Evolutionary conservation across 73 alveolate genomes (phyloP), one percentile per base, ranked within the genome.

Genomic region (Paramecium bursaria): DNA sequence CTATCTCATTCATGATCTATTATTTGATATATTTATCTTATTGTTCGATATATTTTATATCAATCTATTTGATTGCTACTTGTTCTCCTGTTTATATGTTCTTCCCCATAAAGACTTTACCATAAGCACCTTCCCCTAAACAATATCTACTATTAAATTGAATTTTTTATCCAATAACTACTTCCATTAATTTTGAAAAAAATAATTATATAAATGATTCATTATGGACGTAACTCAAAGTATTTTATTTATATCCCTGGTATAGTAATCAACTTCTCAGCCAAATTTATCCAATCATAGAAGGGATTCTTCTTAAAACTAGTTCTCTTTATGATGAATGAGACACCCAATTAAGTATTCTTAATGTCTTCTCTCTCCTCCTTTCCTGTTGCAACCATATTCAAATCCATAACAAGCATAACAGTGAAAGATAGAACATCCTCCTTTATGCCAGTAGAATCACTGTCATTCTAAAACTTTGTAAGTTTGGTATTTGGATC

Each of bases 91-190:
- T 67, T 19, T 17, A 25, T 15, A 57, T 67, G 19, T 67, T 57
- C 21, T 31, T 25, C 9, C 82, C 82, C n/a, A 35, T 4, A 10
- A 67, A 67, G 13, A 67, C 82, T 67, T 67, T 67, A 6, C 82
- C 82, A 67, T 67, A 67, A 21, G 82, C 82, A 35, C 82, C 82
- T 14, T 67, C 82, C 21, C 82, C 82, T 4, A 67, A 22, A 67
- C 82, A 67, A 19, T 25, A 67, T 0, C 82, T 42, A 35, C 60
- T 39, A 42, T 67, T 67, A 14, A 35, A 67, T 67, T 31, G 27
- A 67, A 67, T n/a, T n/a, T n/a, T n/a, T n/a, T n/a, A n/a, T n/a
- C n/a, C n/a, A n/a, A n/a, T n/a, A n/a, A n/a, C n/a, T n/a, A n/a
- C n/a, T n/a, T n/a, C n/a, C n/a, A n/a, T n/a, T n/a, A n/a, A 54